Base-by-base conservation (phyloP, 1,139 yeast species). In the Candida sanyaensis region DNA sequence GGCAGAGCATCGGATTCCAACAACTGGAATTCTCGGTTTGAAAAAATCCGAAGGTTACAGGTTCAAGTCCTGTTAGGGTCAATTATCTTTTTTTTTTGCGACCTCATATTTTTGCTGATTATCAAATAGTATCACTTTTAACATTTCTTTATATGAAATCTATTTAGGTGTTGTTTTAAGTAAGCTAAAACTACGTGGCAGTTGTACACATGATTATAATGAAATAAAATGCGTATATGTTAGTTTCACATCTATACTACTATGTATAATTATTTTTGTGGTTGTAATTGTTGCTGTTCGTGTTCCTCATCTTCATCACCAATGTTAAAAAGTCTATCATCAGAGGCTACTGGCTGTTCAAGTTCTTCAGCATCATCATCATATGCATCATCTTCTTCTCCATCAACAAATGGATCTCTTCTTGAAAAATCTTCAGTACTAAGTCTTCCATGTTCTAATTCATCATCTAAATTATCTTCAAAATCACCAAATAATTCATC, bases 401-500 rank as follows among this genome's bases (percentile, higher is more conserved):
- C 54, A 43, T 53, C 57, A 13, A 34, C 47, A 12, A 46, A 44
- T n/a, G 51, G 44, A 24, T 53, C 57, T 41, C 53, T 55, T 8
- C 50, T 55, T 8, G 51, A 51, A 11, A 50, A 52, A 41, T 56
- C 55, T 29, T 58, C 58, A 11, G 53, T 58, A 36, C 42, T 56
- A 48, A 47, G 48, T 27, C 56, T 56, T 6, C 56, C 59, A 34
- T 68, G 70, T 47, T 67, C 69, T 31, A 71, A 57, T 47, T 80
- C 85, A 26, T 78, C 83, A 41, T 79, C 83, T 51, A 73, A 72
- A 50, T 75, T 66, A 50, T 78, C 77, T 46, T 70, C 67, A 56
- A 69, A 77, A 47, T 73, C 71, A 12, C 81, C 81, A 56, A 80
- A 74, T 43, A 80, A 66, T 54, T 77, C 83, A 37, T 72, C 78